Conservation (phyloP, 164 flowering plant genomes). For the Chloranthus sessilifolius region DNA sequence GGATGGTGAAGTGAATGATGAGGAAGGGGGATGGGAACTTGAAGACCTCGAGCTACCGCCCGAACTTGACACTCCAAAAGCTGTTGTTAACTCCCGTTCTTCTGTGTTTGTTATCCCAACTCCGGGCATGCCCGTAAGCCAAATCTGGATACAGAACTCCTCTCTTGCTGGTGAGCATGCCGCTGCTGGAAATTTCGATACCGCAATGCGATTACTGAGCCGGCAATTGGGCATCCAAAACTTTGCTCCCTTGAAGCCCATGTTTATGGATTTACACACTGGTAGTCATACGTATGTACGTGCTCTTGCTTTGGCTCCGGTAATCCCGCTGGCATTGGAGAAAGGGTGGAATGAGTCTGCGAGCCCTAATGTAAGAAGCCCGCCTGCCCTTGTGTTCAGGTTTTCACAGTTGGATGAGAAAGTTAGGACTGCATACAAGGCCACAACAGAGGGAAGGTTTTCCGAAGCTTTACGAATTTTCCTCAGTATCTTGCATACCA, state of each 20-base stretch:
- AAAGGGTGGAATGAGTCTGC: conserved; percentile 32
- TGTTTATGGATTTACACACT: conserved; percentile 29
- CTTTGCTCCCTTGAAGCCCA: conserved; percentile 28
- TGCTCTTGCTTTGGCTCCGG: conserved; percentile 28
- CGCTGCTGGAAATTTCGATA: conserved; percentile 38
- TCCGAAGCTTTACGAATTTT: conserved; percentile 29
- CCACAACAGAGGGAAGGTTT: conserved; percentile 31
- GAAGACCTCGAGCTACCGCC: conserved; percentile 34
- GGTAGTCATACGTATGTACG: conserved; percentile 30
- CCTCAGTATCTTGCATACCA: conserved; percentile 29
- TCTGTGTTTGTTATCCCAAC: conserved; percentile 29
- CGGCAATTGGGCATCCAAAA: conserved; percentile 35
- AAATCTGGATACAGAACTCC: conserved; percentile 35
- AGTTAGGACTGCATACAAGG: conserved; percentile 26
- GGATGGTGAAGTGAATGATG: conserved; percentile 23
- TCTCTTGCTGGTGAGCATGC: conserved; percentile 39
- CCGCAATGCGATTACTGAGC: conserved; percentile 35
- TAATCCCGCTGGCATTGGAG: conserved; percentile 28
- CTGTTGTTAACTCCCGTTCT: conserved; percentile 14
- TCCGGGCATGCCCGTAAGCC: conserved; percentile 38
- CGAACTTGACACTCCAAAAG: conserved; percentile 26
- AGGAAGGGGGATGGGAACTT: conserved; percentile 37
- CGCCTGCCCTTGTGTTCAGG: conserved; percentile 33
- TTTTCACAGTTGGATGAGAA: conserved; percentile 30
- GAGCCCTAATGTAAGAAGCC: conserved; percentile 32